Conservation (phyloP, 768 basidiomycete genomes). For the Lanmaoa pseudosensibilis region DNA sequence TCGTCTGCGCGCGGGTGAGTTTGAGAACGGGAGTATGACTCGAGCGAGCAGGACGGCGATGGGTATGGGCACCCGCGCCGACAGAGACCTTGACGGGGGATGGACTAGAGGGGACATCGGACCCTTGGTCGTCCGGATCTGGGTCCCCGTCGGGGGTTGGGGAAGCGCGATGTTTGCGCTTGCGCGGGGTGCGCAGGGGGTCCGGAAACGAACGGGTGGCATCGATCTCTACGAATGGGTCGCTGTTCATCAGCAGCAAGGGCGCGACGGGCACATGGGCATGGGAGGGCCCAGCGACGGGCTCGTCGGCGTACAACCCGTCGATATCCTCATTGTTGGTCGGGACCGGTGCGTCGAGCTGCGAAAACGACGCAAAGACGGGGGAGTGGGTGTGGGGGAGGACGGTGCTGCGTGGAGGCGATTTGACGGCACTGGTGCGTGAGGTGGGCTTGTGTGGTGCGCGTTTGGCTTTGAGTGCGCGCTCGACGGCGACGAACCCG, state of each 20-base stretch:
- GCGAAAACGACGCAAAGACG: constrained; percentile 31
- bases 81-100: constrained; percentile 33
- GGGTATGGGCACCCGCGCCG: neutral
- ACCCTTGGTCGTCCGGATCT: constrained; percentile 10
- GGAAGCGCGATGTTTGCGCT: constrained; percentile 24
- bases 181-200: constrained; percentile 34
- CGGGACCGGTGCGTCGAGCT: constrained; percentile 37
- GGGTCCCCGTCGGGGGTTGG: neutral
- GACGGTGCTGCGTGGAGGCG: constrained; percentile 22
- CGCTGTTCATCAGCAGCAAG: constrained; percentile 24
- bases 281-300: constrained; percentile 29
- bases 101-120: constrained; percentile 26
- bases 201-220: constrained; percentile 16
- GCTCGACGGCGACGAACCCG: constrained; percentile 56
- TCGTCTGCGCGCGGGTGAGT: constrained; percentile 16
- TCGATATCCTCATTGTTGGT: constrained; percentile 35
- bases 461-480: constrained; percentile 47
- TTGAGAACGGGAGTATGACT: constrained; percentile 1
- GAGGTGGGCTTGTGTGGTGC: constrained; percentile 8
- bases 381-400: constrained; percentile 17
- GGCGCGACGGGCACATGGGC: constrained; percentile 18
- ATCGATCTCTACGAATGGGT: constrained; percentile 10
- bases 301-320: constrained; percentile 36
- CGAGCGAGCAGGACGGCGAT: constrained; percentile 1
- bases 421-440: constrained; percentile 16